Percentiles rank a stretch among this genome's conserved stretches.
Evolutionary conservation across 768 basidiomycete genomes (phyloP).

Genomic region (Russula vinacea): DNA sequence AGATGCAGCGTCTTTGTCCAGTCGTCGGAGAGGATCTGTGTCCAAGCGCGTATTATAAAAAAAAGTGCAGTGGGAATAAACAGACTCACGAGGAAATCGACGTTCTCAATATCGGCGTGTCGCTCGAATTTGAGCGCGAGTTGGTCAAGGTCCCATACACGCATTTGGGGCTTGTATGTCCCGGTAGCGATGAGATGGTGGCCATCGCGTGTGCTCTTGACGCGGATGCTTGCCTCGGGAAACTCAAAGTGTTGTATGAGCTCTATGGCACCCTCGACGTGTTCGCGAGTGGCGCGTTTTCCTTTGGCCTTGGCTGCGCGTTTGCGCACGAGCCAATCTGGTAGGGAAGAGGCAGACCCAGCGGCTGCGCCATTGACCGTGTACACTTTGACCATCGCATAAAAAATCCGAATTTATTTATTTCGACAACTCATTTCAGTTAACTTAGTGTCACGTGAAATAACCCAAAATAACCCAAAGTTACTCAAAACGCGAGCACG

Average conservation of each 20-base stretch:
- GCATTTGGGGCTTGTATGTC: conserved; percentile 95
- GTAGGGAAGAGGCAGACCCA: conserved; percentile 86
- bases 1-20: conserved; percentile 99
- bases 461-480: not conserved
- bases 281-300: conserved; percentile 61
- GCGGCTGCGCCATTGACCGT: conserved; percentile 91
- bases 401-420: not conserved
- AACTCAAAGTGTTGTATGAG: conserved; percentile 97
- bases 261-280: conserved; percentile 80
- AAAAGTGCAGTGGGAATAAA: conserved; percentile 29
- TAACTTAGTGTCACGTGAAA: not conserved
- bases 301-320: conserved; percentile 62
- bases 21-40: conserved; percentile 89
- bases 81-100: conserved; percentile 94
- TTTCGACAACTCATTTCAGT: not conserved
- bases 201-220: conserved; percentile 89
- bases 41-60: not conserved
- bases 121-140: conserved; percentile 93
- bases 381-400: conserved; percentile 69
- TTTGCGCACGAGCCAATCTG: conserved; percentile 86
- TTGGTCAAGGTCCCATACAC: conserved; percentile 92
- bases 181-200: conserved; percentile 92
- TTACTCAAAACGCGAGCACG: conserved; percentile 6
- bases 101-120: conserved; percentile 94
- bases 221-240: conserved; percentile 89